These are phyloP conservation scores for Rehmannia glutinosa DNA, from an alignment of 257 asterid species.

Conservation along the genomic window DNA sequence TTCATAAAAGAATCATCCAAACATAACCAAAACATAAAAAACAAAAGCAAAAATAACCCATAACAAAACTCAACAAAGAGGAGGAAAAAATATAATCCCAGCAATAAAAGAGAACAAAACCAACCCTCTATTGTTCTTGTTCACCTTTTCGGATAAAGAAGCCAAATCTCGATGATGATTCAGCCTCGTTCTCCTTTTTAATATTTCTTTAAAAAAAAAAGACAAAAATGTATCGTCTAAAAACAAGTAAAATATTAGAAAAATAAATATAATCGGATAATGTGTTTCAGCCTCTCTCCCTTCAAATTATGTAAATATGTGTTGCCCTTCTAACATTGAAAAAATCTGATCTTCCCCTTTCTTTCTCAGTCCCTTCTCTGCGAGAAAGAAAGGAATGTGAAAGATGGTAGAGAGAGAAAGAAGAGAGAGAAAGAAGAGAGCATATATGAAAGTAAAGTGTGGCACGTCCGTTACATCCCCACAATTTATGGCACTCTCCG, in stretches of 20 bases:
- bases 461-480: slow-evolving; percentile 26
- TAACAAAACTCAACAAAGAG: not conserved
- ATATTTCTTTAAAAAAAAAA: not conserved
- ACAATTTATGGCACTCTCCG: slow-evolving; percentile 29
- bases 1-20: too few species aligned
- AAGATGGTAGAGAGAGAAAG: not conserved
- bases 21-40: not conserved
- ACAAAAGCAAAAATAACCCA: not conserved
- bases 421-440: not conserved
- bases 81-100: not conserved
- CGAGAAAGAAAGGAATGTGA: slow-evolving; percentile 10
- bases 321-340: not conserved
- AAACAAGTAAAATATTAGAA: not conserved
- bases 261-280: not conserved
- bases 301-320: not conserved
- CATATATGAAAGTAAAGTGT: not conserved
- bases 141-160: slow-evolving; percentile 9
- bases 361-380: slow-evolving; percentile 12
- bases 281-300: not conserved
- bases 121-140: not conserved
- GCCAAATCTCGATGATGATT: not conserved
- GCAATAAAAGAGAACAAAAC: not conserved
- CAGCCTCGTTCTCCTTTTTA: not conserved
- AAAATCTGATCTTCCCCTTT: slow-evolving; percentile 8
- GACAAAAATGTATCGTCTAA: not conserved